Percentiles rank a stretch among this genome's conserved stretches.
Conservation (phyloP, 495 filamentous ascomycete genomes). For the Choiromyces venosus region DNA sequence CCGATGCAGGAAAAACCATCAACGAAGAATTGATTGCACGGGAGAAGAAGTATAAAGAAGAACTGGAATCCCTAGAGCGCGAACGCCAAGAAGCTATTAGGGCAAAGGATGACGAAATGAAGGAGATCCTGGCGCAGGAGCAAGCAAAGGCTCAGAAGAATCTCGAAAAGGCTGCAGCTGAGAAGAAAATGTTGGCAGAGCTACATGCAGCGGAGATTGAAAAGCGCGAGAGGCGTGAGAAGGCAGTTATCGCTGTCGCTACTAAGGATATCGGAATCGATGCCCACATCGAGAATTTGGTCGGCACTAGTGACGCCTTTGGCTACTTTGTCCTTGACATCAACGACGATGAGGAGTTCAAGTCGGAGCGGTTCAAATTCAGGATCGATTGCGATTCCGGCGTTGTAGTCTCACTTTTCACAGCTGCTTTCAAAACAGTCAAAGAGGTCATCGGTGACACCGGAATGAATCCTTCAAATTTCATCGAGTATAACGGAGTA, state of each 20-base stretch:
- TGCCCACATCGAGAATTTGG: too few relatives aligned
- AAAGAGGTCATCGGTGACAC: too few relatives aligned
- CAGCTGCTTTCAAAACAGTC: too few relatives aligned
- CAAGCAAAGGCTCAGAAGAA: background rate
- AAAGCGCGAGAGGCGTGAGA: background rate
- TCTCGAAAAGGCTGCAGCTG: background rate
- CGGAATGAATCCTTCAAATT: too few relatives aligned
- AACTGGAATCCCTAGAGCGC: constrained; percentile 25
- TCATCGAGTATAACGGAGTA: too few relatives aligned
- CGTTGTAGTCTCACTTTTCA: too few relatives aligned
- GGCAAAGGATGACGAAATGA: constrained; percentile 29
- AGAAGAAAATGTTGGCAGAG: background rate
- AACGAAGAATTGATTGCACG: constrained; percentile 36
- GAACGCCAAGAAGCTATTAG: constrained; percentile 31
- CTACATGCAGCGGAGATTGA: background rate
- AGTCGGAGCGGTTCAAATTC: too few relatives aligned
- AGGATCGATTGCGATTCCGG: too few relatives aligned
- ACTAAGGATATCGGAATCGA: background rate
- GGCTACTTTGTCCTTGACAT: too few relatives aligned
- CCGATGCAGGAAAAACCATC: constrained; percentile 42
- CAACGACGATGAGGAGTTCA: too few relatives aligned
- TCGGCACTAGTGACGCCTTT: too few relatives aligned
- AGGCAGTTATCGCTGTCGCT: background rate
- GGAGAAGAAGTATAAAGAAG: constrained; percentile 19
- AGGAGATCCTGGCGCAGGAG: background rate